A percentile compares a stretch with the other conserved stretches of the same genome.
phyloP scores from a whole-genome alignment of 2,329 filamentous ascomycete genomes.

The Aspergillus fructus region DNA sequence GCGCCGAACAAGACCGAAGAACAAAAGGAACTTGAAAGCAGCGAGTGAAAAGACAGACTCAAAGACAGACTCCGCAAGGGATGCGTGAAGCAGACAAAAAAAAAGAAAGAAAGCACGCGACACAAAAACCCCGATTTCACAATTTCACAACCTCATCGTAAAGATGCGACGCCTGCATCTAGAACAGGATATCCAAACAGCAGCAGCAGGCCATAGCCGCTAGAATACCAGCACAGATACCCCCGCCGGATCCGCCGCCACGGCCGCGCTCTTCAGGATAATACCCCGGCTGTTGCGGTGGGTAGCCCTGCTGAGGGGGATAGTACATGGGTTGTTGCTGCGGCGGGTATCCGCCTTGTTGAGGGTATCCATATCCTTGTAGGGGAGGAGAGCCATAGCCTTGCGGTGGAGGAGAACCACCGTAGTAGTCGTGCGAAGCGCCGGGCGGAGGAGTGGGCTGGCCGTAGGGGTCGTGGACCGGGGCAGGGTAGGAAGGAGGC shows the following conservation, averaged over 20 bases:
- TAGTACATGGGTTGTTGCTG: slow-evolving; percentile 37
- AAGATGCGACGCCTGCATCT: slow-evolving; percentile 8
- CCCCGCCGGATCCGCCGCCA: slow-evolving; percentile 32
- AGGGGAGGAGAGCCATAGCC: slow-evolving; percentile 21
- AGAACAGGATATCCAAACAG: slow-evolving; percentile 50
- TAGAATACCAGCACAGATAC: slow-evolving; percentile 49
- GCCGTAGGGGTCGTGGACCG: slow-evolving; percentile 29
- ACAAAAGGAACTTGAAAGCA: neutral
- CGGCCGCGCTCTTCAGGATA: slow-evolving; percentile 35
- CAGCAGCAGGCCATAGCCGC: slow-evolving; percentile 51
- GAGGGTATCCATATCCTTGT: slow-evolving; percentile 8
- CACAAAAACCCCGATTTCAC: neutral
- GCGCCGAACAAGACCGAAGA: neutral
- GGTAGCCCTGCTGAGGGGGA: slow-evolving; percentile 21
- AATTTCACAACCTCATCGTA: neutral
- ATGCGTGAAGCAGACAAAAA: neutral
- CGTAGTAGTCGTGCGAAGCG: slow-evolving; percentile 35
- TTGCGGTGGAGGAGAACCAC: slow-evolving; percentile 32
- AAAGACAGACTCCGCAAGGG: neutral
- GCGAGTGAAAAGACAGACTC: neutral
- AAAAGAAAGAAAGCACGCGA: neutral
- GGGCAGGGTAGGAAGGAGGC: slow-evolving; percentile 39
- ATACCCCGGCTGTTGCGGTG: slow-evolving; percentile 39
- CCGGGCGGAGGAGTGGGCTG: slow-evolving; percentile 28
- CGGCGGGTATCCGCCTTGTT: slow-evolving; percentile 28